Base-by-base conservation (phyloP, 2,329 filamentous ascomycete genomes). In the Epichloe uncinata region DNA sequence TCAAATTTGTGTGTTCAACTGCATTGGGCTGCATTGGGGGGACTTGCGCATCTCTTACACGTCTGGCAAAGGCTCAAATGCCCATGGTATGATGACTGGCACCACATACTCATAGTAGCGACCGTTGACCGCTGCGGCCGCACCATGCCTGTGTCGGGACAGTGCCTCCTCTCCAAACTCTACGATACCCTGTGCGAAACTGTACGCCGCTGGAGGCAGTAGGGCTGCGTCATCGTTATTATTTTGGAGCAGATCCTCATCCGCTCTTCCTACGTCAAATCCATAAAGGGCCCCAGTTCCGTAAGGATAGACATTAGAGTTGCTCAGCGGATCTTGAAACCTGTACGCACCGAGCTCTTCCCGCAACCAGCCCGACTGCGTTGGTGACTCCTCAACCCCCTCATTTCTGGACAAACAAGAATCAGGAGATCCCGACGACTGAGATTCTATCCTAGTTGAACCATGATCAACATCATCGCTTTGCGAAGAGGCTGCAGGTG, bases 51-150 rank as follows among this genome's bases (percentile, higher is more conserved):
- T 47, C 6, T 47, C 36, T 47, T 55, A 68, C 64, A 71, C 73
- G 11, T 58, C 54, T 5, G 73, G 73, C 41, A 78, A 61, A 3
- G 72, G 71, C 48, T 73, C 70, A 9, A 77, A 62, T 15, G 64
- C 68, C 47, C 65, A 66, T 20, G 73, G 70, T 45, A 77, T 75
- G 36, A 65, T 66, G 54, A 90, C 81, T 1, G 76, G 69, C 0
- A 89, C 82, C 0, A 83, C 77, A 12, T 75, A 73, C 64, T 90
- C 90, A 59, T 90, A 90, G 2, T 79, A 80, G 42, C 38, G 46
- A 36, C 36, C 33, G n/a, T 42, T 38, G 45, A 37, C 47, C 6
- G 42, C 42, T 13, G 34, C 18, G 13, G 12, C 13, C n/a, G 30
- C 16, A 36, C n/a, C 9, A n/a, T 33, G 35, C 7, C 20, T 49